Evolutionary conservation across 495 filamentous ascomycete genomes (phyloP).

Genomic region (Haplographium delicatum): DNA sequence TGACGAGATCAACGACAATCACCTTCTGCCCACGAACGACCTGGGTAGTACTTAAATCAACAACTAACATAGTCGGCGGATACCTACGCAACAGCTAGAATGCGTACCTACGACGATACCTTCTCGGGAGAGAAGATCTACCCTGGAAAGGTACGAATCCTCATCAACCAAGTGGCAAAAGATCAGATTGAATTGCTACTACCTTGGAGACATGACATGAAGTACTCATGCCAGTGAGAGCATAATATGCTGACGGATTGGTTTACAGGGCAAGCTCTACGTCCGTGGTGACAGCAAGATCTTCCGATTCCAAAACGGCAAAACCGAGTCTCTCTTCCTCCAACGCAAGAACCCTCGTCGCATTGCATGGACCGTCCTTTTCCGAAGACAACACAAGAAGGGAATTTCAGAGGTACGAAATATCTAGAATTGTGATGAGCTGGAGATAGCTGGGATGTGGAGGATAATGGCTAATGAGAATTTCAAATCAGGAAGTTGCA

Average conservation of each 20-base stretch:
- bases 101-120: conserved; percentile 76
- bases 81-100: conserved; percentile 24
- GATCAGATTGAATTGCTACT: neutral
- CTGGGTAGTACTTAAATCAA: conserved; percentile 19
- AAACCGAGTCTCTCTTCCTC: conserved; percentile 98
- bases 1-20: conserved; percentile 18
- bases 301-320: conserved; percentile 99
- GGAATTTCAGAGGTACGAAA: conserved; percentile 96
- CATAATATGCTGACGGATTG: conserved; percentile 26
- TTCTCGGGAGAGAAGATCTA: conserved; percentile 99
- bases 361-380: conserved; percentile 97
- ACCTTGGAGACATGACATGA: too few species aligned
- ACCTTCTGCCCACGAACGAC: conserved; percentile 18
- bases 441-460: neutral
- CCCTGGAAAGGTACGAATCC: conserved; percentile 85
- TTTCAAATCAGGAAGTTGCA: conserved; percentile 74
- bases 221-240: too few species aligned
- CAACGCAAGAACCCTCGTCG: conserved; percentile 99
- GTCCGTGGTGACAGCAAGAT: conserved; percentile 99
- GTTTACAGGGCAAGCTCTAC: conserved; percentile 87
- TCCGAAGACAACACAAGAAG: conserved; percentile 98
- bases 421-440: conserved; percentile 6
- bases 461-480: conserved; percentile 1
- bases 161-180: conserved; percentile 10
- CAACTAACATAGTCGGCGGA: conserved; percentile 24